Percentiles rank a stretch among this genome's conserved stretches.
These are phyloP conservation scores for Rhizoclosmatium globosum DNA, from an alignment of 192 early-diverging fungal species.

Conservation along the genomic window DNA sequence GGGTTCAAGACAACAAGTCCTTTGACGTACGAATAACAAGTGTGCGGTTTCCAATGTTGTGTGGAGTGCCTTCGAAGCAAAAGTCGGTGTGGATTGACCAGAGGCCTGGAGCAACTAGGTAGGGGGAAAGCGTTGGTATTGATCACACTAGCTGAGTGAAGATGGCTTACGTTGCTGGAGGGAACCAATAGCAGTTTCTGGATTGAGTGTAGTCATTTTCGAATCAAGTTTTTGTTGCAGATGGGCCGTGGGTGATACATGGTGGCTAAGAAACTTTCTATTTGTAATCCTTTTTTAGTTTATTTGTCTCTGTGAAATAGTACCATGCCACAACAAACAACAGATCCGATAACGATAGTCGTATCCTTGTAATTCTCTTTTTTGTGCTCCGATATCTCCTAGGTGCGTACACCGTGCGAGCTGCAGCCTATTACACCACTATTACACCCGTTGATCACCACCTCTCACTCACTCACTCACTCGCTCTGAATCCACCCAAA, in stretches of 20 bases:
- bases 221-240: too few species aligned
- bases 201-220: background rate
- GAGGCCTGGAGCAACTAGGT: slow-evolving; percentile 2
- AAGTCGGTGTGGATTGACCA: slow-evolving; percentile 23
- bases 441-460: background rate
- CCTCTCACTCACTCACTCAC: too few species aligned
- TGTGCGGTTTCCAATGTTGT: slow-evolving; percentile 10
- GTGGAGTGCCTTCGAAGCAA: background rate
- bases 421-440: background rate
- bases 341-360: slow-evolving; percentile 28
- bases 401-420: background rate
- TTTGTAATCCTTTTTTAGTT: background rate
- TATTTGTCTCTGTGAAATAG: background rate
- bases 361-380: slow-evolving; percentile 33
- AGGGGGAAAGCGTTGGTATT: background rate
- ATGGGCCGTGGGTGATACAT: too few species aligned
- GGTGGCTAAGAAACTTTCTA: background rate
- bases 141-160: too few species aligned
- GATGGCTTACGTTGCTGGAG: too few species aligned
- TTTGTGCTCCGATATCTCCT: slow-evolving; percentile 35
- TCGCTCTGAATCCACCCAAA: background rate
- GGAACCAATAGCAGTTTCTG: background rate
- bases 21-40: background rate
- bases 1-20: slow-evolving; percentile 2
- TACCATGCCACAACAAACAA: background rate